Evolutionary conservation across 108 stramenopile species (phyloP).

Genomic region (Pseudonitzschia pungens): DNA sequence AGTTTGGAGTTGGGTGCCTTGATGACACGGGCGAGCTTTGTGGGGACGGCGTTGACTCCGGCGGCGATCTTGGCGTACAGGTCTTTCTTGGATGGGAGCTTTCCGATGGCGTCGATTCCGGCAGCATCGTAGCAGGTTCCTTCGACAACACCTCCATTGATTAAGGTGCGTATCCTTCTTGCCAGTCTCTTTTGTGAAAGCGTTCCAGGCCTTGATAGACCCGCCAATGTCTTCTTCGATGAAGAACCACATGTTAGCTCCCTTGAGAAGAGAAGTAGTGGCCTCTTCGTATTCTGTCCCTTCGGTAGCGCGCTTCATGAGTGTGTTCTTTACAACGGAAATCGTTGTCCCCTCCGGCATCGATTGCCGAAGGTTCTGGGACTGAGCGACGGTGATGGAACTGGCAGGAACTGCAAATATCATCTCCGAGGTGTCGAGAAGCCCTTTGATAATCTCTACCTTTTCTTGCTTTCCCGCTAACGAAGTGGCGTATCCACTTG

Average conservation of each 20-base stretch:
- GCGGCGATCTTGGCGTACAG: slow-evolving; percentile 89
- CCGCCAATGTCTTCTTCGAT: slow-evolving; percentile 88
- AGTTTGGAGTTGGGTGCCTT: slow-evolving; percentile 85
- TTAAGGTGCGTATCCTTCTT: slow-evolving; percentile 66
- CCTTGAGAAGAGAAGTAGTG: slow-evolving; percentile 53
- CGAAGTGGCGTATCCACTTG: slow-evolving; percentile 66
- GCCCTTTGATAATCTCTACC: slow-evolving; percentile 61
- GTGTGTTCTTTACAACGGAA: slow-evolving; percentile 88
- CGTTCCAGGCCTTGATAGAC: slow-evolving; percentile 79
- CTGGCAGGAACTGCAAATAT: slow-evolving; percentile 79
- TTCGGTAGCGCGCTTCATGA: slow-evolving; percentile 85
- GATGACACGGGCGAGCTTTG: slow-evolving; percentile 90
- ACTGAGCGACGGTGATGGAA: slow-evolving; percentile 64
- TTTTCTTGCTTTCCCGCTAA: slow-evolving; percentile 72
- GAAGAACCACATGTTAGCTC: slow-evolving; percentile 95
- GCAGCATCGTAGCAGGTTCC: slow-evolving; percentile 69
- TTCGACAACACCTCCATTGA: slow-evolving; percentile 84
- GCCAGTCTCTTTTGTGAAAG: slow-evolving; percentile 69
- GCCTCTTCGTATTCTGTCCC: slow-evolving; percentile 74
- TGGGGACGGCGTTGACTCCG: slow-evolving; percentile 91
- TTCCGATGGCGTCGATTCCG: slow-evolving; percentile 82
- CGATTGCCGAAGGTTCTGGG: slow-evolving; percentile 68
- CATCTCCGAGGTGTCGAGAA: slow-evolving; percentile 79
- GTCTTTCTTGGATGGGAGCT: slow-evolving; percentile 89
- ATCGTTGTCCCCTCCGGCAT: slow-evolving; percentile 85